A percentile compares a stretch with the other conserved stretches of the same genome.
phyloP scores from a whole-genome alignment of 2,329 filamentous ascomycete genomes.

The Aspergillus aculeatinus region DNA sequence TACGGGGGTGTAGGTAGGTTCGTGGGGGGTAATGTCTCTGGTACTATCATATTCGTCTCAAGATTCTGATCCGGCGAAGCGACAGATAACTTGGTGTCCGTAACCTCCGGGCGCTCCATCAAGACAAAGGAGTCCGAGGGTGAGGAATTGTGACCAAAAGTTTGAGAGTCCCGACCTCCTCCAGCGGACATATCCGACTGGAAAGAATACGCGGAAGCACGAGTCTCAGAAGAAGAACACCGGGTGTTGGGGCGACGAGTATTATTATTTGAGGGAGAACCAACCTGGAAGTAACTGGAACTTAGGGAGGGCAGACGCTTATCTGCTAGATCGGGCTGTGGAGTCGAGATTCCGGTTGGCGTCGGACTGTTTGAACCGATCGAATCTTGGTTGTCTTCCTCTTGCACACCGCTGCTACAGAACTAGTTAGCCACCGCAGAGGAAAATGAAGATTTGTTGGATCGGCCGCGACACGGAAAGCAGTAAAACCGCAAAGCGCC shows the following conservation, averaged over 20 bases:
- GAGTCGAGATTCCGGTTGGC: constrained; percentile 87
- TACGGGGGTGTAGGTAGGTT: constrained; percentile 46
- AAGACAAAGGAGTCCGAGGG: constrained; percentile 45
- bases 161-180: constrained; percentile 26
- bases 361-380: constrained; percentile 75
- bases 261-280: constrained; percentile 77
- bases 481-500: neutral
- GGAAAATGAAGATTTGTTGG: neutral
- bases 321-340: constrained; percentile 88
- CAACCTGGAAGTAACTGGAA: constrained; percentile 99
- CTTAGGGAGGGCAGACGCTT: constrained; percentile 94
- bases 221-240: constrained; percentile 37
- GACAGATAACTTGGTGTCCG: constrained; percentile 30
- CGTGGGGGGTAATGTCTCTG: constrained; percentile 34
- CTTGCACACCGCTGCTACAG: constrained; percentile 32
- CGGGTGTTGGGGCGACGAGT: constrained; percentile 45
- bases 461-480: neutral
- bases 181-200: constrained; percentile 27
- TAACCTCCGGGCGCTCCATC: constrained; percentile 39
- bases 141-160: constrained; percentile 29
- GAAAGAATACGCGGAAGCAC: constrained; percentile 24
- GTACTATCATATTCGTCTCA: constrained; percentile 25
- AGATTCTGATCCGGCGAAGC: constrained; percentile 26
- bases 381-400: constrained; percentile 45
- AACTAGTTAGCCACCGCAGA: constrained; percentile 28